Percentiles rank a stretch among this genome's conserved stretches.
These are phyloP conservation scores for Aspergillus costaricaensis DNA, from an alignment of 2,329 filamentous ascomycete species.

Conservation along the genomic window DNA sequence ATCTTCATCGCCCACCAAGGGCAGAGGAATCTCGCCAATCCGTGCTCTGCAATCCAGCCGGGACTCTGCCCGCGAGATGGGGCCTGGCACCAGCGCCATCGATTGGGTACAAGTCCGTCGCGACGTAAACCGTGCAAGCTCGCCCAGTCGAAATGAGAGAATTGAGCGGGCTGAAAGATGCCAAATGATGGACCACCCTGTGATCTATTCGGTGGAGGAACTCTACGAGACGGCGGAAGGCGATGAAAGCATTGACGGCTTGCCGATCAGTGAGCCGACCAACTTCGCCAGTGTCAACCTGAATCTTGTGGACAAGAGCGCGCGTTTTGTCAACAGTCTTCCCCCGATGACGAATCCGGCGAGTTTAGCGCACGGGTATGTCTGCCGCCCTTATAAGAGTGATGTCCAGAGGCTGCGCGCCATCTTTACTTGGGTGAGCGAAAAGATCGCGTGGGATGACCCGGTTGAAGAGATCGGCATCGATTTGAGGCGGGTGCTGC, in stretches of 20 bases:
- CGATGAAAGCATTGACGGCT: conserved; percentile 83
- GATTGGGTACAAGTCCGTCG: conserved; percentile 98
- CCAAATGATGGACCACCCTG: conserved; percentile 89
- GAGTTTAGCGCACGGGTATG: conserved; percentile 82
- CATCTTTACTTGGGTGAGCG: conserved; percentile 97
- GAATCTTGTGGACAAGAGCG: conserved; percentile 89
- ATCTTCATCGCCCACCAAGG: conserved; percentile 52
- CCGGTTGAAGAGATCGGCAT: conserved; percentile 78
- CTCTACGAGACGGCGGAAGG: conserved; percentile 82
- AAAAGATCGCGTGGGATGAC: conserved; percentile 93
- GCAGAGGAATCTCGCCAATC: conserved; percentile 48
- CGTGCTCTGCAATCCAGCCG: conserved; percentile 35
- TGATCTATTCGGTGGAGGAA: conserved; percentile 86
- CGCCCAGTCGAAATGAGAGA: conserved; percentile 83
- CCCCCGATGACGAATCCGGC: conserved; percentile 80
- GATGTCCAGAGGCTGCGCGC: conserved; percentile 90
- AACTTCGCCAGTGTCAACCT: conserved; percentile 81
- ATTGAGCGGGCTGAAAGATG: conserved; percentile 84
- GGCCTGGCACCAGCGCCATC: conserved; percentile 57
- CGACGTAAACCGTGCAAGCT: conserved; percentile 94
- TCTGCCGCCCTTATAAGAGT: conserved; percentile 90
- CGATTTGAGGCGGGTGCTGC: conserved; percentile 80
- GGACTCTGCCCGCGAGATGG: conserved; percentile 69
- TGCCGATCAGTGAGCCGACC: conserved; percentile 76
- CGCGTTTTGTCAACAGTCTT: conserved; percentile 81